Conservation (phyloP, 768 basidiomycete genomes). For the Leucocoprinus leucothites region DNA sequence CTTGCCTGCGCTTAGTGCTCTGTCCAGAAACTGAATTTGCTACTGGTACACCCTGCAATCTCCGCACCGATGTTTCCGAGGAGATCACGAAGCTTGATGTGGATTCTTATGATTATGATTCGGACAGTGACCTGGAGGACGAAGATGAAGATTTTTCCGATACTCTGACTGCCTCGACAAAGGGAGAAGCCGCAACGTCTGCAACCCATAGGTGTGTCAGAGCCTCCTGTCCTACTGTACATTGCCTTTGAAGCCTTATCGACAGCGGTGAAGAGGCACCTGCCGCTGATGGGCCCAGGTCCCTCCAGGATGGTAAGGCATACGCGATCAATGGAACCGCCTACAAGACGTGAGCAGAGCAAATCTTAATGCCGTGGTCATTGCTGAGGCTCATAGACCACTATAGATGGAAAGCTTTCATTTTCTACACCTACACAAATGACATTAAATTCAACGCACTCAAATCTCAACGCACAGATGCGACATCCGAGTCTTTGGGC, state of each 20-base stretch:
- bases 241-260: background rate
- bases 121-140: constrained; percentile 14
- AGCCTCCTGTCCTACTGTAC: background rate
- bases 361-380: background rate
- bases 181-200: background rate
- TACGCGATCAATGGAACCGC: background rate
- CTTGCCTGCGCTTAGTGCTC: too few relatives aligned
- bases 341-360: background rate
- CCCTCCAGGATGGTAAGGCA: background rate
- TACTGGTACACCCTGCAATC: background rate
- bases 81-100: constrained; percentile 1
- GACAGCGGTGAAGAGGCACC: background rate
- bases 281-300: too few relatives aligned
- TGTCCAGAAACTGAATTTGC: background rate
- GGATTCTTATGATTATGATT: constrained; percentile 6
- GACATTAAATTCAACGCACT: constrained; percentile 7
- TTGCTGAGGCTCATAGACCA: too few relatives aligned
- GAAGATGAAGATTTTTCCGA: background rate
- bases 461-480: background rate
- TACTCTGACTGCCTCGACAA: too few relatives aligned
- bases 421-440: constrained; percentile 10
- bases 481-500: background rate
- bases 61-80: background rate
- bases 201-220: background rate
- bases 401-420: constrained; percentile 13